phyloP scores from a whole-genome alignment of 208 protist genomes.

The Blastocrithidia nonstop region DNA sequence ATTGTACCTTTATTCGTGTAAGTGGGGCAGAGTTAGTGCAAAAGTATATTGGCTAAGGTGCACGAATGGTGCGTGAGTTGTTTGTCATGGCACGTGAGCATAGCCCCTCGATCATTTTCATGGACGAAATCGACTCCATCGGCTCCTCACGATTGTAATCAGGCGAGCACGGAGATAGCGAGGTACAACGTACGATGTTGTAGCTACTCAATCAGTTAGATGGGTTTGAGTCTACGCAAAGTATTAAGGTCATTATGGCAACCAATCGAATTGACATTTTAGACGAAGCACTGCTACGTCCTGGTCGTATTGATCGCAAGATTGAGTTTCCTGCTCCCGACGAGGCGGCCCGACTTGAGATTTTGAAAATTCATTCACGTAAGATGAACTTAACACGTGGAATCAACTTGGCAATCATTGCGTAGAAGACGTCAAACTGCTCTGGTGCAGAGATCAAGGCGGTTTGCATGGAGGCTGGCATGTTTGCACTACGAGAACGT shows the following conservation, averaged over 20 bases:
- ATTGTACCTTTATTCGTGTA: constrained; percentile 97
- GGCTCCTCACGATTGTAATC: constrained; percentile 89
- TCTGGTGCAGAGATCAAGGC: constrained; percentile 99
- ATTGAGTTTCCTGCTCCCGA: constrained; percentile 98
- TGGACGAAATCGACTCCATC: constrained; percentile 99
- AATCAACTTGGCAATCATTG: constrained; percentile 97
- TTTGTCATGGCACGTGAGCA: constrained; percentile 99
- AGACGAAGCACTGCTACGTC: constrained; percentile 97
- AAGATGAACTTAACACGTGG: constrained; percentile 99
- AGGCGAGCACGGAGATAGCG: constrained; percentile 83
- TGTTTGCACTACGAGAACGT: constrained; percentile 99
- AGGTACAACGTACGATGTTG: constrained; percentile 99
- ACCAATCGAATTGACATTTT: constrained; percentile 99
- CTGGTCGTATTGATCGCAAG: constrained; percentile 99
- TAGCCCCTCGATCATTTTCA: constrained; percentile 99
- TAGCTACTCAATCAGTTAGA: constrained; percentile 99
- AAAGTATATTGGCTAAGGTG: constrained; percentile 99
- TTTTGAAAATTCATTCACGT: constrained; percentile 99
- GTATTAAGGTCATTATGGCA: constrained; percentile 98
- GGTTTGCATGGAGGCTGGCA: constrained; percentile 92
- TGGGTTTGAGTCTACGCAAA: constrained; percentile 98
- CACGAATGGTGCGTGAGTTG: constrained; percentile 98
- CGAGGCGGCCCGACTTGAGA: constrained; percentile 89
- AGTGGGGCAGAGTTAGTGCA: constrained; percentile 99
- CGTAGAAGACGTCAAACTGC: constrained; percentile 91